These are phyloP conservation scores for Ascochyta pisi DNA, from an alignment of 2,329 filamentous ascomycete genomes.

Conservation along the genomic window DNA sequence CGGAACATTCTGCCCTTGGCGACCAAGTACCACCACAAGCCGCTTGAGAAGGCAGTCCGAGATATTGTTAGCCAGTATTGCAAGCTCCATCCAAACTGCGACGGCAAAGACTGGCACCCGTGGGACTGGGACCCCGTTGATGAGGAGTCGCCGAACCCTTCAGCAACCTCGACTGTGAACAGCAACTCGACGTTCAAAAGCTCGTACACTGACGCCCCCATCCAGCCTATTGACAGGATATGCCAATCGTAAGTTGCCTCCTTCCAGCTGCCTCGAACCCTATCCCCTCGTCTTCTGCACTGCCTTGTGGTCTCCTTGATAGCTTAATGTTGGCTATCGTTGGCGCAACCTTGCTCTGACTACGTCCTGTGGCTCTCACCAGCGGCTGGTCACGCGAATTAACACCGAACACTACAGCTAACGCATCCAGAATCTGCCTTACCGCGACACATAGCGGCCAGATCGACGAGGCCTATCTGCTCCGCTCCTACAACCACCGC, in stretches of 20 bases:
- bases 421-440: constrained; percentile 51
- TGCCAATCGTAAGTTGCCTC: constrained; percentile 45
- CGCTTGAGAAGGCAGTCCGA: constrained; percentile 56
- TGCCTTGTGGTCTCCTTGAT: neutral
- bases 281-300: no score
- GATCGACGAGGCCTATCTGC: constrained; percentile 57
- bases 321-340: neutral
- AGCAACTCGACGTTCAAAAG: constrained; percentile 32
- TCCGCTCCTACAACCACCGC: constrained; percentile 57
- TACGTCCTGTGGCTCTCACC: neutral
- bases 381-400: neutral
- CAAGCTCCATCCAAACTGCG: constrained; percentile 51
- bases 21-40: constrained; percentile 59
- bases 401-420: no score
- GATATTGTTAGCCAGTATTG: constrained; percentile 55
- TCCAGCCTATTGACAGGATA: constrained; percentile 39
- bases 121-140: constrained; percentile 42
- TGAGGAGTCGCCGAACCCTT: constrained; percentile 20
- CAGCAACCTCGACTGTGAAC: constrained; percentile 18
- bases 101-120: constrained; percentile 55
- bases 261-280: no score
- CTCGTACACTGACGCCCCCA: constrained; percentile 9
- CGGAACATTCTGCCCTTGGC: constrained; percentile 54
- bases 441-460: constrained; percentile 57
- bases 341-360: neutral